phyloP scores from a whole-genome alignment of 371 early-diverging fungal species.

The Rhizopus sp. region DNA sequence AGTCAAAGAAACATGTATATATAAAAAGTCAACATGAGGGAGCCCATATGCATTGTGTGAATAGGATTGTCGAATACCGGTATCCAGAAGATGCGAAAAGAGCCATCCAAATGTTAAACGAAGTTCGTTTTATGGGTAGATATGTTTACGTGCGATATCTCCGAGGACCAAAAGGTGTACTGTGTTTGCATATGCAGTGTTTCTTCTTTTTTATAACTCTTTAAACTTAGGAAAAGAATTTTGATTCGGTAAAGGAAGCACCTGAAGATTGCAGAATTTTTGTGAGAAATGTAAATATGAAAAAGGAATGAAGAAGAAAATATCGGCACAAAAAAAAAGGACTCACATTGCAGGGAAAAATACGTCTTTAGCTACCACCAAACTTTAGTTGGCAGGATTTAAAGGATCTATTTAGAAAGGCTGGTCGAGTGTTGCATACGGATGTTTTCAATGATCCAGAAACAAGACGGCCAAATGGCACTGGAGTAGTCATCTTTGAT shows the following conservation, averaged over 20 bases:
- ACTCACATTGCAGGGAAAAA: neutral
- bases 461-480: slow-evolving; percentile 65
- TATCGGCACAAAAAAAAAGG: neutral
- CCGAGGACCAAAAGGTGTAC: slow-evolving; percentile 42
- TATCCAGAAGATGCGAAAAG: slow-evolving; percentile 78
- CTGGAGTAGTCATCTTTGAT: slow-evolving; percentile 75
- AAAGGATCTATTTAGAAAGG: slow-evolving; percentile 79
- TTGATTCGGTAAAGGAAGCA: slow-evolving; percentile 50
- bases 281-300: slow-evolving; percentile 64
- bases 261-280: slow-evolving; percentile 63
- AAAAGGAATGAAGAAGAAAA: neutral
- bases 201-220: neutral
- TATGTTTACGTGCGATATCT: slow-evolving; percentile 69
- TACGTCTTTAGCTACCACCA: slow-evolving; percentile 64
- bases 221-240: slow-evolving; percentile 57
- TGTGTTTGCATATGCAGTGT: neutral
- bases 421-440: slow-evolving; percentile 72
- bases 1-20: neutral
- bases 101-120: slow-evolving; percentile 76
- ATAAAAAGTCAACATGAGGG: neutral
- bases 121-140: slow-evolving; percentile 75
- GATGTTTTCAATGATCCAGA: slow-evolving; percentile 72
- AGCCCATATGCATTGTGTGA: neutral
- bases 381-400: slow-evolving; percentile 82
- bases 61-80: slow-evolving; percentile 78